Base-by-base conservation (phyloP, 176 grass and related monocot genomes). In the Puya raimondii region DNA sequence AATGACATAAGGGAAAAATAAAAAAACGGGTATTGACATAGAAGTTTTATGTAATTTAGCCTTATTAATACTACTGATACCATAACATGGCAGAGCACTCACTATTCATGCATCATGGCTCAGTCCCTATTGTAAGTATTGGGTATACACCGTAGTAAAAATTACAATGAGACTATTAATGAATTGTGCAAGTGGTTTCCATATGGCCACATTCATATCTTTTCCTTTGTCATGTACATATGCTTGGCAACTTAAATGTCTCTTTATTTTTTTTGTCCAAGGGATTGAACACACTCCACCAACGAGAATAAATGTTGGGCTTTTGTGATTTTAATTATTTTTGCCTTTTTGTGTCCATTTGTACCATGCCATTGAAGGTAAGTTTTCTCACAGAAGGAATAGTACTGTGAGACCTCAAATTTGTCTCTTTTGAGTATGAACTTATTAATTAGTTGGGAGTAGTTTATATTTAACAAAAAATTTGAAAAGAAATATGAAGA, bases 191-290 rank as follows among this genome's bases (percentile, higher is more conserved):
- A 26, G 25, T 26, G 25, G 25, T 26, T 26, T 26, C 23, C 25
- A 26, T 26, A 26, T 26, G 25, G 25, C 1, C 25, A 26, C 25
- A 26, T 26, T 26, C 1, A 2, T 26, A 2, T 1, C 25, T 26
- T 42, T 42, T 42, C 6, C 6, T 7, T 42, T 42, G 33, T 61
- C 21, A 61, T 22, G 56, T 16, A 16, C 16, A 11, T 61, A 18
- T 22, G n/a, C 17, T 61, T 22, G 56, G 56, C 56, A 61, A 18
- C 56, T 61, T 61, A 61, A 61, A 61, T 61, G 56, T 16, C n/a
- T 61, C 56, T 18, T 61, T 61, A 22, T 10, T 61, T 42, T 42
- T 42, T 42, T 61, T 20, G 16, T 4, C 17, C 9, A 61, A 61
- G 16, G 4, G 56, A 61, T 61, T n/a, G 56, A 61, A 20, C 21